Conservation (phyloP, 495 filamentous ascomycete genomes). For the Trichoderma reesei region DNA sequence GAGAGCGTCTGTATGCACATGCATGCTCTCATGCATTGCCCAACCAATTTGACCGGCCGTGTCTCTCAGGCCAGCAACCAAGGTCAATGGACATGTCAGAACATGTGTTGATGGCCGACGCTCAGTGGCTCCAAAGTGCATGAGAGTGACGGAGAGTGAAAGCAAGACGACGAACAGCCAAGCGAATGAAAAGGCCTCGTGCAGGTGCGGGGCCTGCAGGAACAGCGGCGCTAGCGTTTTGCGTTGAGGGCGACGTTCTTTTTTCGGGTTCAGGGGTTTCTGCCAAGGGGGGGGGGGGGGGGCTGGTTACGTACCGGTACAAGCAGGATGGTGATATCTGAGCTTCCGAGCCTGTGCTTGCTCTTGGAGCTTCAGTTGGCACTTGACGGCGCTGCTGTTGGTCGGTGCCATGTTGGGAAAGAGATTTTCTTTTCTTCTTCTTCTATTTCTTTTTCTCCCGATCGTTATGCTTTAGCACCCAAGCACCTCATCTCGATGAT, state of each 20-base stretch:
- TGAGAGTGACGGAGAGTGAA: not conserved
- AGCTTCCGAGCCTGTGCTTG: not conserved
- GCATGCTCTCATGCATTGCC: not conserved
- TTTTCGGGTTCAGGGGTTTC: not conserved
- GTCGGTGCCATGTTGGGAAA: not conserved
- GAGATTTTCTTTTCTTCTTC: not conserved
- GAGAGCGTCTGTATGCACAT: not conserved
- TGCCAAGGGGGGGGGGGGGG: not conserved
- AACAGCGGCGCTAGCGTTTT: slow-evolving; percentile 7
- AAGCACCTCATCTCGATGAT: no score
- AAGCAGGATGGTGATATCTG: not conserved
- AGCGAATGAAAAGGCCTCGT: slow-evolving; percentile 5
- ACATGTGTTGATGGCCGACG: not conserved
- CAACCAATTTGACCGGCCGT: not conserved
- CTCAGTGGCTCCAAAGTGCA: not conserved
- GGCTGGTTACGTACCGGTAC: not conserved
- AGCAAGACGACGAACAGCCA: not conserved
- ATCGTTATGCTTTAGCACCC: no score
- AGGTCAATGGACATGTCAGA: no score
- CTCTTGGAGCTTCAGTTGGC: no score
- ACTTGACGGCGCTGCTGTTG: not conserved
- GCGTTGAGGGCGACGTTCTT: not conserved
- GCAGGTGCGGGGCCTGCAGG: not conserved
- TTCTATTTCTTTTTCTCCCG: not conserved
- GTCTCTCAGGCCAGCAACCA: no score